Evolutionary conservation across 495 filamentous ascomycete genomes (phyloP).

Genomic region (Aspergillus asperescens): DNA sequence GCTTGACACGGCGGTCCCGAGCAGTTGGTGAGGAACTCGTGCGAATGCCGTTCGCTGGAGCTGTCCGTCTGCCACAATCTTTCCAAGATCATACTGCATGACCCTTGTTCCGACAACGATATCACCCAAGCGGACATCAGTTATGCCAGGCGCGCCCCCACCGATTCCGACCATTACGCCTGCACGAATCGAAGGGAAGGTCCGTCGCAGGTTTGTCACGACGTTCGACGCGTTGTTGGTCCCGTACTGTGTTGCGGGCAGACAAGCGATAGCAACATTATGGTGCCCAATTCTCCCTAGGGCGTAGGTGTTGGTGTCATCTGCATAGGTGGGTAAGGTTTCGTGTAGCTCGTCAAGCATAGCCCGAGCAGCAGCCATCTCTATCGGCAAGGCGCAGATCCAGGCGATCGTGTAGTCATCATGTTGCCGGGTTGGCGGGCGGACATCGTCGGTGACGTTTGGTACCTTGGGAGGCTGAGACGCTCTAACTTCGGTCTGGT

Average conservation of each 20-base stretch:
- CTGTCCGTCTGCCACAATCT: constrained; percentile 17
- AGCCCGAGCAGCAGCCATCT: constrained; percentile 30
- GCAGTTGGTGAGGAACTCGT: constrained; percentile 4
- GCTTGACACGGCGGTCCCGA: constrained; percentile 13
- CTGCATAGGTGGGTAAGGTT: neutral
- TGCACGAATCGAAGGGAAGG: constrained; percentile 24
- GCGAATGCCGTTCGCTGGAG: constrained; percentile 14
- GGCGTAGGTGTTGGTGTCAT: constrained; percentile 28
- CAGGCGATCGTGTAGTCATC: constrained; percentile 32
- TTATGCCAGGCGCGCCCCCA: constrained; percentile 23
- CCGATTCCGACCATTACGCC: constrained; percentile 33
- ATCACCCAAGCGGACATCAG: constrained; percentile 31
- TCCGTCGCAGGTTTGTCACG: constrained; percentile 17
- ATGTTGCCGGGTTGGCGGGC: neutral
- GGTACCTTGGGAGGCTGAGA: too few species aligned
- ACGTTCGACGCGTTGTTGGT: constrained; percentile 20
- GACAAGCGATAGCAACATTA: constrained; percentile 42
- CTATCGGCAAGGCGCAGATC: constrained; percentile 33
- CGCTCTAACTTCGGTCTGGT: too few species aligned
- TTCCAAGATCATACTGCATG: constrained; percentile 41
- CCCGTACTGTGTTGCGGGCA: constrained; percentile 30
- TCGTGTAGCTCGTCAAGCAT: constrained; percentile 31
- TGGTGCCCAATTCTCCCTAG: constrained; percentile 33
- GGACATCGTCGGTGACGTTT: neutral
- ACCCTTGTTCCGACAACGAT: constrained; percentile 34